Base-by-base conservation (phyloP, 345 rosid species). In the Populus pruinosa region DNA sequence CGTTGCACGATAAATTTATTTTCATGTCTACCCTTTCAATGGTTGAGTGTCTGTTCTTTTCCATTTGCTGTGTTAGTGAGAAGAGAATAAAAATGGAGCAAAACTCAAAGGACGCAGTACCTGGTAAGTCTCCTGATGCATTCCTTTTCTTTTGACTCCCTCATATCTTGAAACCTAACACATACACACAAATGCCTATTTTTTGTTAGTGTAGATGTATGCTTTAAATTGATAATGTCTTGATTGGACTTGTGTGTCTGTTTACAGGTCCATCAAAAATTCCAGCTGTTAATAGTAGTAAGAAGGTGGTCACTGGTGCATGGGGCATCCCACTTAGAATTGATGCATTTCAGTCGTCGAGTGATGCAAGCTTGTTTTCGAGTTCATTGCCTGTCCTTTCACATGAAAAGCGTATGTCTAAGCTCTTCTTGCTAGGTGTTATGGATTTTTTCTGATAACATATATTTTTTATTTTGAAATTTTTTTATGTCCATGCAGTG, bases 321-420 rank as follows among this genome's bases (percentile, higher is more conserved):
- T 89, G 93, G 91, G 93, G 89, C 39, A 83, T 86, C 68, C 83
- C 87, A 18, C 72, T 35, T 35, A 86, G 88, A 76, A 78, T 76
- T 44, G 78, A 61, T 41, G 61, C 79, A 69, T 78, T 78, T 83
- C 83, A 77, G 70, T 77, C 92, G 20, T 83, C 93, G 23, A 84
- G 65, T 77, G 97, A 94, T 84, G 90, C 92, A 65, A 79, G 89
- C 86, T 76, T 94, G 81, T 94, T 94, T 84, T 94, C 98, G 14
- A 86, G 86, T 83, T 94, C 98, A 17, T 75, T 94, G 76, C 98
- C 97, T 38, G 93, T 90, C 76, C 92, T 94, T 73, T 90, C 90
- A 36, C 93, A 86, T 84, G 91, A 89, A 77, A 90, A 91, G 75
- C 65, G 97, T 92, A 87, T 47, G 92, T 74, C 23, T 80, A 27